Base-by-base conservation (phyloP, 495 filamentous ascomycete genomes). In the Chlorociboria aeruginascens region DNA sequence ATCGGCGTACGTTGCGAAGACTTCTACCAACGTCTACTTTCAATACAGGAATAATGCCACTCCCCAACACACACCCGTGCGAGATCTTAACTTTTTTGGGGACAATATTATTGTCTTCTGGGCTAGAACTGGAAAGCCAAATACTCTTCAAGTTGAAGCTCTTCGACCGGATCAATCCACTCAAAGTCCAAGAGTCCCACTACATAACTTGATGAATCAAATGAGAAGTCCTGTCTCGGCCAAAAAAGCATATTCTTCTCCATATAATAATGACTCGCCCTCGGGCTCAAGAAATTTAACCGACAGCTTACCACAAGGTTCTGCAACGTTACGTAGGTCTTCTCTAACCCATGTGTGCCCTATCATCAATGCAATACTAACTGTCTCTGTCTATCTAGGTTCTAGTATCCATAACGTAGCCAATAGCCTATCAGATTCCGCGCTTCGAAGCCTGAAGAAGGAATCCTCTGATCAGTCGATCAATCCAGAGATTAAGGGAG, bases 61-160 rank as follows among this genome's bases (percentile, higher is more conserved):
- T 38, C n/a, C 8, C 14, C 29, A 46, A 28, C 16, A 6, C n/a
- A 28, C 48, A 3, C 42, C 46, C 7, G 45, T 59, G 32, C 40
- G 39, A 25, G 30, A 42, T 3, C 35, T 46, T 13, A 38, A 43
- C 13, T 34, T 32, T 1, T 40, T 51, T 1, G 46, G 39, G 34
- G 54, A 51, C 1, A 55, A 48, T 30, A 41, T 50, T 9, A 40
- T 62, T 36, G 58, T 55, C 25, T 45, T 62, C 31, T n/a, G 32
- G 65, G 30, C 52, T 46, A 43, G 53, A 34, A 35, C 47, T 36
- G 45, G 43, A 1, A 6, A 47, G 13, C 9, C 33, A 13, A 42
- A 6, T 30, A 17, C 11, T 7, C 1, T 40, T 25, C 34, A n/a
- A 8, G 43, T 29, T 32, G 30, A 3, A 2, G 20, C n/a, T 17